Base-by-base conservation (phyloP, 306 rosid genomes). In the Sesbania bispinosa region DNA sequence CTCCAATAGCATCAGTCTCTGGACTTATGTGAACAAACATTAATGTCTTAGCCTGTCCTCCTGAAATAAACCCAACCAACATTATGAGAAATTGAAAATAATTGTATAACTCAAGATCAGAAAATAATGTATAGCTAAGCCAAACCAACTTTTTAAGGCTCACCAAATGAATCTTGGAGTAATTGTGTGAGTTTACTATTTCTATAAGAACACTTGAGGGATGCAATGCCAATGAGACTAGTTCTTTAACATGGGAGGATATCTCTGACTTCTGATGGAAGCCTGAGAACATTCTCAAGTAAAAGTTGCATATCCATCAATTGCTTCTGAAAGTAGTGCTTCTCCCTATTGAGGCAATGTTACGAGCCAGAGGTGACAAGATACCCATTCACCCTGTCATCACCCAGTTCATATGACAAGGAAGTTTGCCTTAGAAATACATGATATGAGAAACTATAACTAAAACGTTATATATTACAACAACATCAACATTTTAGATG, bases 131-230 rank as follows among this genome's bases (percentile, higher is more conserved):
- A 41, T 45, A 27, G 55, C 23, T 54, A n/a, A 33, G 52, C 20
- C 60, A 62, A 53, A 36, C 26, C 71, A 63, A 23, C 9, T 19
- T 16, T 29, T 79, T 43, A 60, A 58, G 73, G 15, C 83, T 75
- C 81, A 92, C 97, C 97, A 60, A 92, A 94, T 63, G 97, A 92
- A 76, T 92, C 96, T n/a, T n/a, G n/a, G n/a, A n/a, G n/a, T n/a
- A n/a, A n/a, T n/a, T n/a, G n/a, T n/a, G n/a, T n/a, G n/a, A n/a
- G n/a, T n/a, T n/a, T n/a, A n/a, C n/a, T n/a, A n/a, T n/a, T n/a
- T n/a, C n/a, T n/a, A n/a, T n/a, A n/a, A n/a, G n/a, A n/a, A n/a
- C n/a, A n/a, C n/a, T n/a, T n/a, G n/a, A n/a, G n/a, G n/a, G n/a
- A n/a, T n/a, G n/a, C n/a, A n/a, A n/a, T n/a, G n/a, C n/a, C n/a